Base-by-base conservation (phyloP, 2,329 filamentous ascomycete species). In the Clarireedia hainanense region DNA sequence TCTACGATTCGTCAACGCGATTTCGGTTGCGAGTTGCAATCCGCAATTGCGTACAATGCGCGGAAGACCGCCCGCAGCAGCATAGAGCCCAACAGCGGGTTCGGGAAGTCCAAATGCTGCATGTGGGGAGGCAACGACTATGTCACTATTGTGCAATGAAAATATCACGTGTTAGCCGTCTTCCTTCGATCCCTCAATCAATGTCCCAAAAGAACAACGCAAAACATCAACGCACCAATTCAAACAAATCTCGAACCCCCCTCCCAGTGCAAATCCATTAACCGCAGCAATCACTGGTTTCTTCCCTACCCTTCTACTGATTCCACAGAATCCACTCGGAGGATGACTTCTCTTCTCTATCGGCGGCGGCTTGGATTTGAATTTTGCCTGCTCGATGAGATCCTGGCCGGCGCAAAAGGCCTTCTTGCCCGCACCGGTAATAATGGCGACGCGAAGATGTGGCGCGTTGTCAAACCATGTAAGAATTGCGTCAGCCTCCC, bases 201-300 rank as follows among this genome's bases (percentile, higher is more conserved):
- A 27, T 6, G 26, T 27, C 26, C 26, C 26, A 5, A 7, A 34
- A 23, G 6, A 20, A 9, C 3, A 9, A 24, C 43, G 20, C 9
- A 5, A 30, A 45, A 27, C 45, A 12, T 14, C 26, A n/a, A 47
- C 56, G 36, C 55, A 66, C 64, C 64, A 81, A 71, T 90, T 89
- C 52, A 68, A 59, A 57, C 62, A 63, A 24, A 91, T 89, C 74
- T 92, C 88, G 72, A 88, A 85, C 1, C 87, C 88, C 47, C 88
- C 88, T 49, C 88, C 88, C 30, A 88, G 76, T 46, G 85, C 88
- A 39, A 86, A 75, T 2, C 88, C 88, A 67, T 91, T 89, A n/a
- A 91, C 85, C 1, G 88, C 88, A 0, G 84, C 86, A 42, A 92
- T 78, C 58, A 92, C 76, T 5, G 88, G 88, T 66, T 92, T 92